Evolutionary conservation across 495 filamentous ascomycete genomes (phyloP).

Genomic region (Bathelium albidoporum): DNA sequence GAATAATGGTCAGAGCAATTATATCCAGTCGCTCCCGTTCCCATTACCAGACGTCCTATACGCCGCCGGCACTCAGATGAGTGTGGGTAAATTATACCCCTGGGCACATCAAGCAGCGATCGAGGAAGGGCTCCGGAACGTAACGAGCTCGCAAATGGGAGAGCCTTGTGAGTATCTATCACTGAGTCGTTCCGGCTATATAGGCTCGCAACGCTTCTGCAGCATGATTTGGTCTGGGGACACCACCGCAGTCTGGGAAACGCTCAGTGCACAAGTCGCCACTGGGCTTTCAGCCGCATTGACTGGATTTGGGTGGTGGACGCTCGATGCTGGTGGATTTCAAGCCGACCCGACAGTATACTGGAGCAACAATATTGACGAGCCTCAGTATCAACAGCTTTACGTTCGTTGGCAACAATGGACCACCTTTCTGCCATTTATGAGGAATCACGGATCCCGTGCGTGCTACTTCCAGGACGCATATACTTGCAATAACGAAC

Average conservation of each 20-base stretch:
- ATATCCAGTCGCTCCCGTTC: conserved; percentile 7
- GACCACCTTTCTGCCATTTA: conserved; percentile 12
- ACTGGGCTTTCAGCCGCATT: conserved; percentile 8
- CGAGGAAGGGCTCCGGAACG: conserved; percentile 11
- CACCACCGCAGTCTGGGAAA: conserved; percentile 13
- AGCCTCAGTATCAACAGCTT: conserved; percentile 8
- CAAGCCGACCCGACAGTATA: conserved; percentile 8
- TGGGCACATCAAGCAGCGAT: conserved; percentile 12
- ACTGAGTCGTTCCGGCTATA: conserved; percentile 12
- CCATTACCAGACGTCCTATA: conserved; percentile 9
- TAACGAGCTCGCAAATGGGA: conserved; percentile 6
- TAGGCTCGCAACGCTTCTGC: conserved; percentile 11
- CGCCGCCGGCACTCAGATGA: conserved; percentile 9
- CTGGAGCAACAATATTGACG: conserved; percentile 13
- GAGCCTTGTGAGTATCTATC: conserved; percentile 10
- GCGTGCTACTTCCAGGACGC: conserved; percentile 11
- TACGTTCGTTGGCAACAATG: conserved; percentile 14
- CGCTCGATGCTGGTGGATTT: conserved; percentile 11
- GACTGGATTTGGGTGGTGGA: conserved; percentile 14
- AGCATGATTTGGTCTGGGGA: conserved; percentile 15
- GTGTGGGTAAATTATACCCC: conserved; percentile 9
- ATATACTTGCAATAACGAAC: conserved; percentile 13
- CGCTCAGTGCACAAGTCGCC: conserved; percentile 8
- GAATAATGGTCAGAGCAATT: conserved; percentile 13
- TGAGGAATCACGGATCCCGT: conserved; percentile 13